Base-by-base conservation (phyloP, 192 early-diverging fungal genomes). In the Coemansia interrupta region DNA sequence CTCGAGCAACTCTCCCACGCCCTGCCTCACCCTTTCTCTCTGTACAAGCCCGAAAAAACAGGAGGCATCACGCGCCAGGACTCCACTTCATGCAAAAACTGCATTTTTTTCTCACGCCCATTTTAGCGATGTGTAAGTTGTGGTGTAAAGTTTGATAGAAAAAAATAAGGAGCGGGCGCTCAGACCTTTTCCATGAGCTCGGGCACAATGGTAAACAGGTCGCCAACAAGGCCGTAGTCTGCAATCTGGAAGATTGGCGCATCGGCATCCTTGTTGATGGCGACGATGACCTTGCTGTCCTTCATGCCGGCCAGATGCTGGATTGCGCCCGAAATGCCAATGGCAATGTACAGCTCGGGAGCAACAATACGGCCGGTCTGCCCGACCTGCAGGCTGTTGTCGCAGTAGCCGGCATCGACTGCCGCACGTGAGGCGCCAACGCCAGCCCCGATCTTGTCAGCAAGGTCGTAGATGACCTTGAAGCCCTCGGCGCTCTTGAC, bases 301-400 rank as follows among this genome's bases (percentile, higher is more conserved):
- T 98, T 98, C 95, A 98, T 98, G 68, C 95, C 95, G 26, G 95
- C 95, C 82, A 97, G 73, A 64, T 94, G 94, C 85, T 94, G 89
- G 70, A 98, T 98, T 32, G 96, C 96, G 43, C 96, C 96, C 6
- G 92, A 95, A 54, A 98, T 94, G 54, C 93, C 96, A 60, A 96
- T 90, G 60, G 89, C 96, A 60, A 98, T 68, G 81, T 98, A 98
- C 15, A 95, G 86, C 60, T 94, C 88, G 36, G 96, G 96, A 18
- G 96, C 96, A 63, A 98, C 88, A 60, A 98, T 94, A 75, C 96
- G 96, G 56, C 96, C 96, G 4, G 96, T 98, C 80, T 98, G 96
- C 11, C 96, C 96, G 53, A 98, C 90, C 81, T 98, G 96, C 51
- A 98, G 76, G 28, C 93, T 91, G 83, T 98, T 96, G 81, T 88